Conservation (phyloP, 164 flowering plant genomes). For the Magnolia sinica region DNA sequence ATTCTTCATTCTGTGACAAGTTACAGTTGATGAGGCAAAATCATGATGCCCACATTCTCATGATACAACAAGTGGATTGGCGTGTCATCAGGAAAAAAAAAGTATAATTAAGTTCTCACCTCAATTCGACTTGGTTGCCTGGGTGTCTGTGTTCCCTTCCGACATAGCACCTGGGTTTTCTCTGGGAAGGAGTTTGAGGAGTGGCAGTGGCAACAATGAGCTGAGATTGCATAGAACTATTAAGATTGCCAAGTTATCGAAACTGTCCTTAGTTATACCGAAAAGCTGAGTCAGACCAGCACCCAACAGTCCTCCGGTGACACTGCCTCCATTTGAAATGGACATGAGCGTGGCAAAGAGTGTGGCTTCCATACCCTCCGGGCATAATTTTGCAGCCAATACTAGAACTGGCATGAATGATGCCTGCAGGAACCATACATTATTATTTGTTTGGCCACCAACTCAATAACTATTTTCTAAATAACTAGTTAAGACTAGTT, state of each 20-base stretch:
- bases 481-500: not conserved
- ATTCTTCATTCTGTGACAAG: too few relatives aligned
- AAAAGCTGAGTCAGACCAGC: conserved; percentile 87
- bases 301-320: conserved; percentile 84
- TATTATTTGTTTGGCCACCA: not conserved
- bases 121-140: conserved; percentile 61
- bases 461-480: not conserved
- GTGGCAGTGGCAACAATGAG: conserved; percentile 89
- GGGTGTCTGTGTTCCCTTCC: conserved; percentile 44
- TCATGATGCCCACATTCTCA: too few relatives aligned
- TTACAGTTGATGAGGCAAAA: too few relatives aligned
- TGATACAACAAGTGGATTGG: too few relatives aligned
- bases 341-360: conserved; percentile 99
- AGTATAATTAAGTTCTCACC: not conserved
- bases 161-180: conserved; percentile 40
- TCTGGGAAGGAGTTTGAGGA: conserved; percentile 77
- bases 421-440: conserved; percentile 46
- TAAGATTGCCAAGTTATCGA: conserved; percentile 62
- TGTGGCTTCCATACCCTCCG: conserved; percentile 96
- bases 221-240: conserved; percentile 88
- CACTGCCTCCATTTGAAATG: conserved; percentile 86
- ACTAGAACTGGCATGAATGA: conserved; percentile 99
- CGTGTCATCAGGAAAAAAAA: too few relatives aligned
- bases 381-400: conserved; percentile 87
- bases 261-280: conserved; percentile 80